A percentile compares a stretch with the other conserved stretches of the same genome.
These are phyloP conservation scores for Nakazawaea holstii DNA, from an alignment of 805 yeast genomes.

Conservation along the genomic window DNA sequence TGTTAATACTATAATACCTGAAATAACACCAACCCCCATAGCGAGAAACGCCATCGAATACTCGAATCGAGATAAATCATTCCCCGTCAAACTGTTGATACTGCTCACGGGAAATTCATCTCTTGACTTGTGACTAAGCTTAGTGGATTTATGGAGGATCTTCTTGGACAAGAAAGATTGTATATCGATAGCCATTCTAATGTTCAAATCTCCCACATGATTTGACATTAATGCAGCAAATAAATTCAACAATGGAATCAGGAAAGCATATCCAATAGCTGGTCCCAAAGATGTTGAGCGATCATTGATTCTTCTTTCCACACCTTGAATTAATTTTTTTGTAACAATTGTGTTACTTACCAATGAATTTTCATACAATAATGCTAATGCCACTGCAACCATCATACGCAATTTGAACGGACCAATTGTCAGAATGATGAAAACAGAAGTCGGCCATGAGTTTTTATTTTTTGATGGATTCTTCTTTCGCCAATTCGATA, in stretches of 20 bases:
- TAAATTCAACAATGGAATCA: not conserved
- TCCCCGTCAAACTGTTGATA: conserved; percentile 35
- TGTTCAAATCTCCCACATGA: conserved; percentile 35
- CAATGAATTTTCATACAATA: not conserved
- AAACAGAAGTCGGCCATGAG: not conserved
- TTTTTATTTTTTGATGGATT: not conserved
- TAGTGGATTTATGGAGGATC: conserved; percentile 31
- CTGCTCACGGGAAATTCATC: conserved; percentile 31
- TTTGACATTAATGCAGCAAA: not conserved
- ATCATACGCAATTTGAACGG: not conserved
- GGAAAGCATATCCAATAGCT: not conserved
- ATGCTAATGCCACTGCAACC: not conserved
- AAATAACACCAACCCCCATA: conserved; percentile 34
- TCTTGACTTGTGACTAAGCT: conserved; percentile 27
- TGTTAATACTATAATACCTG: conserved; percentile 38
- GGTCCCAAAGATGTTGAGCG: not conserved
- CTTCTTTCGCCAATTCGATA: not conserved
- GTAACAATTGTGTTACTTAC: not conserved
- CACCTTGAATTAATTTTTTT: not conserved
- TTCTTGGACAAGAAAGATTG: conserved; percentile 34
- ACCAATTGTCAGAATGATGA: not conserved
- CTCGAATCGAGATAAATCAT: conserved; percentile 38
- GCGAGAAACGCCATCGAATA: conserved; percentile 38
- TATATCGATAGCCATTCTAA: conserved; percentile 34
- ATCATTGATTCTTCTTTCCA: not conserved